These are phyloP conservation scores for Cenchrus purpureus DNA, from an alignment of 176 grass and related monocot genomes.

Conservation along the genomic window DNA sequence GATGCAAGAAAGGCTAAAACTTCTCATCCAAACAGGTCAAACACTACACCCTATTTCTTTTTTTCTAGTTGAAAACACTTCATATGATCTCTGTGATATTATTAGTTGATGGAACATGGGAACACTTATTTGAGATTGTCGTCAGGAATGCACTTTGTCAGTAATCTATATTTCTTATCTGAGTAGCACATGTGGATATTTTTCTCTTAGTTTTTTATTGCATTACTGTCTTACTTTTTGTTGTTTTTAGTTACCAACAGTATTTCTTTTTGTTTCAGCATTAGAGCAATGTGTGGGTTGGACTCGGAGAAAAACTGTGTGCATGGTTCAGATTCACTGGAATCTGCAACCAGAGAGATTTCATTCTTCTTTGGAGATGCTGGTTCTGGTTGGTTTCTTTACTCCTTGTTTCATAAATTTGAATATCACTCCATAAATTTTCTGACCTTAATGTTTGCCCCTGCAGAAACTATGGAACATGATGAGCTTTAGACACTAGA, in stretches of 20 bases:
- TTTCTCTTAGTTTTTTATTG: background rate
- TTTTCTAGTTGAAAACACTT: background rate
- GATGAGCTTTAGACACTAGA: constrained; percentile 65
- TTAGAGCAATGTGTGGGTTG: constrained; percentile 89
- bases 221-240: background rate
- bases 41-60: background rate
- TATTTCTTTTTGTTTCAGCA: constrained; percentile 50
- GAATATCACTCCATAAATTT: background rate
- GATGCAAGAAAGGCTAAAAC: constrained; percentile 80
- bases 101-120: background rate
- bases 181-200: background rate
- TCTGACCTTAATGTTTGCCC: constrained; percentile 27
- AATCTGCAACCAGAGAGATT: constrained; percentile 83
- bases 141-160: background rate
- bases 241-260: background rate
- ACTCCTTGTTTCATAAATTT: constrained; percentile 10
- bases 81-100: background rate
- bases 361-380: constrained; percentile 79
- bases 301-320: constrained; percentile 86
- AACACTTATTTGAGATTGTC: background rate
- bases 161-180: background rate
- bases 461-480: constrained; percentile 59
- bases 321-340: constrained; percentile 86
- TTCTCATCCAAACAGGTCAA: constrained; percentile 79
- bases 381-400: constrained; percentile 57